A percentile compares a stretch with the other conserved stretches of the same genome.
Conservation (phyloP, 768 basidiomycete species). For the Podaxis sp. region DNA sequence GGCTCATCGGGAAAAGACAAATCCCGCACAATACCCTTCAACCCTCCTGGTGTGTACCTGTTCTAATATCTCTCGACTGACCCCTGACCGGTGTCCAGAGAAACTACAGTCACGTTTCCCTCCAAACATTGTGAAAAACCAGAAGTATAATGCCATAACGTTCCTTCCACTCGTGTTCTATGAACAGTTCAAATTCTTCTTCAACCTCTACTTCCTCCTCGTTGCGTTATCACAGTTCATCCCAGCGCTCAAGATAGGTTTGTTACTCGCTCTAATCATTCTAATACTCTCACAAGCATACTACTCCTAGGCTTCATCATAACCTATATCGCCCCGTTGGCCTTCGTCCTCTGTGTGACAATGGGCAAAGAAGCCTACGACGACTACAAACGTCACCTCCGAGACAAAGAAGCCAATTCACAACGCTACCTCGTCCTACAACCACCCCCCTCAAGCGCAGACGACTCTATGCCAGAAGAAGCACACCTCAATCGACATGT, state of each 20-base stretch:
- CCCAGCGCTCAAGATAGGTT: conserved; percentile 93
- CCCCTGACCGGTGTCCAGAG: conserved; percentile 34
- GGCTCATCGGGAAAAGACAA: conserved; percentile 49
- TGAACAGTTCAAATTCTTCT: conserved; percentile 99
- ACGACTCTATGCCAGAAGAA: conserved; percentile 31
- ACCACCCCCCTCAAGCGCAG: conserved; percentile 32
- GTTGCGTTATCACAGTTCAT: conserved; percentile 96
- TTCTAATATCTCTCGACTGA: background rate
- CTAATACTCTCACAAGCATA: background rate
- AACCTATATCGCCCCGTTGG: conserved; percentile 94
- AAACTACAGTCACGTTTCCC: conserved; percentile 71
- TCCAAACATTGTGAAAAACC: conserved; percentile 91
- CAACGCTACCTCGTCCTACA: conserved; percentile 85
- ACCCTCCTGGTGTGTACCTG: conserved; percentile 48
- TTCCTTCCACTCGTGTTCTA: conserved; percentile 97
- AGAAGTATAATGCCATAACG: conserved; percentile 96
- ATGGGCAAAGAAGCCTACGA: conserved; percentile 99
- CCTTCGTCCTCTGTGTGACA: conserved; percentile 90
- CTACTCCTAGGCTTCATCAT: conserved; percentile 73
- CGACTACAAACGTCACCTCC: conserved; percentile 90
- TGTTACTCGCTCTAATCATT: conserved; percentile 18
- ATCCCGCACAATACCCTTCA: conserved; percentile 75
- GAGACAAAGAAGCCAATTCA: conserved; percentile 94
- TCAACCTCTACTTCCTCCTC: conserved; percentile 96
- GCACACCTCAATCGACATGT: conserved; percentile 42